phyloP scores from a whole-genome alignment of 306 rosid genomes.

The Adenanthera pavonina region DNA sequence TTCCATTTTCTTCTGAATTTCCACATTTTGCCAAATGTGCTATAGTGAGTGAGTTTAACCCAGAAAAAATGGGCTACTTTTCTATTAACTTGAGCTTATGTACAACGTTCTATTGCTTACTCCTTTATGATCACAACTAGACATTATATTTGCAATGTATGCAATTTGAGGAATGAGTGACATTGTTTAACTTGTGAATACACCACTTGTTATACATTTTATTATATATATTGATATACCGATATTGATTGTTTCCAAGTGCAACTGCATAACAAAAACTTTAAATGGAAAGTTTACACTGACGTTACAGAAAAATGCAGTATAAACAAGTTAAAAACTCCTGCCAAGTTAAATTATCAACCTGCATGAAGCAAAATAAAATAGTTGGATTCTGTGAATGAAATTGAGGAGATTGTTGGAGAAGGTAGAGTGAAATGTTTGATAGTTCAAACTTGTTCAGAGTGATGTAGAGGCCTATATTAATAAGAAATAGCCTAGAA shows the following conservation, averaged over 20 bases:
- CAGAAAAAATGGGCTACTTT: neutral
- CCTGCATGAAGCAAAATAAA: too few species aligned
- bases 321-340: neutral
- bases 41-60: neutral
- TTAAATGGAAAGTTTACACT: slow-evolving; percentile 12
- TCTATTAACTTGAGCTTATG: slow-evolving; percentile 1
- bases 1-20: neutral
- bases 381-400: neutral
- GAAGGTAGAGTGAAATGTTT: too few species aligned
- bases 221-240: too few species aligned
- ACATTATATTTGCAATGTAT: too few species aligned
- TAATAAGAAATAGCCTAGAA: too few species aligned
- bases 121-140: neutral
- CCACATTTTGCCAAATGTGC: neutral
- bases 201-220: too few species aligned
- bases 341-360: too few species aligned
- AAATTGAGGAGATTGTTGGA: too few species aligned
- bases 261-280: neutral
- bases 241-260: slow-evolving; percentile 9
- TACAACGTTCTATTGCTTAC: neutral
- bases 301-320: neutral
- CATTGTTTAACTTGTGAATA: too few species aligned
- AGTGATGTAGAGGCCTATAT: too few species aligned
- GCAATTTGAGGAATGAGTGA: too few species aligned
- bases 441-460: too few species aligned